phyloP scores from a whole-genome alignment of 2,329 filamentous ascomycete species.

The Onygenales sp. region DNA sequence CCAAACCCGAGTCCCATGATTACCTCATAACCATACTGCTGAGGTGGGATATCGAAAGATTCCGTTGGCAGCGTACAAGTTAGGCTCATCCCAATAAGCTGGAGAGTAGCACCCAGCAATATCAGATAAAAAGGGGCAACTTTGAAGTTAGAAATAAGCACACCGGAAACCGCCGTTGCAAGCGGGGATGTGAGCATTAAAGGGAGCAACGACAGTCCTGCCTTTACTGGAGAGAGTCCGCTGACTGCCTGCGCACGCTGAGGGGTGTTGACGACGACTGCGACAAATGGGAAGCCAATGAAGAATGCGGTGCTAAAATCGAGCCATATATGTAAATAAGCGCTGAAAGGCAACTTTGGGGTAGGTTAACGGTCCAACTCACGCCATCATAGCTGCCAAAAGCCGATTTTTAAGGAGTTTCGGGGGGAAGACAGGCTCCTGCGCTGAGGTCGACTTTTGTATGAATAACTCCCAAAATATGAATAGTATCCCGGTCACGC shows the following conservation, averaged over 20 bases:
- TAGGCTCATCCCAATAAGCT: slow-evolving; percentile 26
- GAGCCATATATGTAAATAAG: background rate
- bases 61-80: slow-evolving; percentile 13
- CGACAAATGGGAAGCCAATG: slow-evolving; percentile 19
- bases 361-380: slow-evolving; percentile 15
- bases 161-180: slow-evolving; percentile 19
- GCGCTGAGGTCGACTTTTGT: slow-evolving; percentile 1
- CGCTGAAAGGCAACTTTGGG: background rate
- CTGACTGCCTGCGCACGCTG: slow-evolving; percentile 15
- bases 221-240: slow-evolving; percentile 10
- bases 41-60: slow-evolving; percentile 9
- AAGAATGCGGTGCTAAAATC: slow-evolving; percentile 15
- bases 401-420: slow-evolving; percentile 22
- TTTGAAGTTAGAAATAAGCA: slow-evolving; percentile 17
- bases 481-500: slow-evolving; percentile 3
- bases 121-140: slow-evolving; percentile 24
- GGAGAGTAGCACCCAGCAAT: slow-evolving; percentile 18
- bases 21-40: slow-evolving; percentile 26
- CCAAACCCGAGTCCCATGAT: slow-evolving; percentile 32
- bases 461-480: slow-evolving; percentile 20
- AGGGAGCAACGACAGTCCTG: slow-evolving; percentile 14
- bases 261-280: slow-evolving; percentile 13
- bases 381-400: slow-evolving; percentile 26
- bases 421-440: slow-evolving; percentile 27
- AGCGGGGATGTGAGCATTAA: slow-evolving; percentile 11